Evolutionary conservation across 2,329 filamentous ascomycete species (phyloP).

Genomic region (Tricladium varicosporioides): DNA sequence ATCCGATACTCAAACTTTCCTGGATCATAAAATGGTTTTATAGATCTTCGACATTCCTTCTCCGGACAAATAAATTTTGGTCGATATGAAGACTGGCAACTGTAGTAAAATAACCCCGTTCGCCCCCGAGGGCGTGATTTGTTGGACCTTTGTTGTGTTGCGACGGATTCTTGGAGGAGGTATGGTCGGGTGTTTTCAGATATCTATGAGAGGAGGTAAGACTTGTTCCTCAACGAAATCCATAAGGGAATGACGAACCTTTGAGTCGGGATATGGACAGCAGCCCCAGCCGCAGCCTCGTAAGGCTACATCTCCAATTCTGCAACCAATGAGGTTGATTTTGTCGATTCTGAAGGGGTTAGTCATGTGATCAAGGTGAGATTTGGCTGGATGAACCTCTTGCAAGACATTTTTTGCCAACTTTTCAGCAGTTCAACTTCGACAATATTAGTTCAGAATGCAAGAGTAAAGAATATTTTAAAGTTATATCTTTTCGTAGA

Average conservation of each 20-base stretch:
- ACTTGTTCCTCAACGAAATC: background rate
- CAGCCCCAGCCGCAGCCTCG: background rate
- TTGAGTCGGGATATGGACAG: background rate
- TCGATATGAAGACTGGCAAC: slow-evolving; percentile 4
- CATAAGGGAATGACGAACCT: background rate
- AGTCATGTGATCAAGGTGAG: background rate
- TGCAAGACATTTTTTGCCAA: background rate
- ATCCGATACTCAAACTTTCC: slow-evolving; percentile 3
- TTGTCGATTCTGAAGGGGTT: background rate
- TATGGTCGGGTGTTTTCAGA: slow-evolving; percentile 1
- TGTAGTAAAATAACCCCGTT: background rate
- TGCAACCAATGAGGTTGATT: background rate
- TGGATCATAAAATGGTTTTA: slow-evolving; percentile 5
- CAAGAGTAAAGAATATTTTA: too few species aligned
- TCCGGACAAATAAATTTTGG: slow-evolving; percentile 4
- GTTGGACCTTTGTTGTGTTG: background rate
- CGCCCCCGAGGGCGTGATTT: background rate
- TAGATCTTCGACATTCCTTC: background rate
- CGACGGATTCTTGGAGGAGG: background rate
- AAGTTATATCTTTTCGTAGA: too few species aligned
- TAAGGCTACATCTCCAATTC: background rate
- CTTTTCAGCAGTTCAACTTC: background rate
- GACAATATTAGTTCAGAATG: too few species aligned
- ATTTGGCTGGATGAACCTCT: background rate
- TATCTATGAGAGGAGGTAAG: background rate